These are phyloP conservation scores for Starmerella sp. DNA, from an alignment of 805 yeast genomes.

Conservation along the genomic window DNA sequence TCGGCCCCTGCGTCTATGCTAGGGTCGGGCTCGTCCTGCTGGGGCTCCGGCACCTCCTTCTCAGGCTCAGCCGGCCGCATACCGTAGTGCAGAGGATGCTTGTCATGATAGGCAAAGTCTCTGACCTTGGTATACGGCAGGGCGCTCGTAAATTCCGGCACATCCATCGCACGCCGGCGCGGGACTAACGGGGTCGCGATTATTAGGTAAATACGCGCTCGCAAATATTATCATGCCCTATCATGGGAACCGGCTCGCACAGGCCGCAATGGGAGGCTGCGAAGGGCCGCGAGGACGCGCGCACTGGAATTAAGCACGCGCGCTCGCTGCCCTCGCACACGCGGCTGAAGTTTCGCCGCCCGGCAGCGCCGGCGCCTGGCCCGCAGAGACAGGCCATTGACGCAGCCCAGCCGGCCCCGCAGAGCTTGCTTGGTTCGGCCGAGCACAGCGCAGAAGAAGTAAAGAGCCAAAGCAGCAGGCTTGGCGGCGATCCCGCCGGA, in stretches of 20 bases:
- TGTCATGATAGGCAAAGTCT: constrained; percentile 70
- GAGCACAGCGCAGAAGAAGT: no score
- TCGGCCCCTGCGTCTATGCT: constrained; percentile 24
- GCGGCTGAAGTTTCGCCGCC: constrained; percentile 16
- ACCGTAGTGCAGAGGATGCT: constrained; percentile 65
- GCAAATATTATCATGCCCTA: constrained; percentile 3
- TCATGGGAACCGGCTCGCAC: constrained; percentile 21
- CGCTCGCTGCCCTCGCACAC: constrained; percentile 20
- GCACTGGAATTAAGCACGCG: constrained; percentile 19
- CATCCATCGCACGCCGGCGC: constrained; percentile 9
- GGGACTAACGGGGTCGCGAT: constrained; percentile 1
- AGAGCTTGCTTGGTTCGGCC: not conserved
- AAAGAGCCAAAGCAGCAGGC: no score
- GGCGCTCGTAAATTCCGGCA: constrained; percentile 28
- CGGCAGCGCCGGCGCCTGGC: not conserved
- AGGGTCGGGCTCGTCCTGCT: not conserved
- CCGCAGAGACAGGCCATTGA: not conserved
- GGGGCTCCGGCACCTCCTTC: not conserved
- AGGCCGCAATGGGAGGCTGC: constrained; percentile 23
- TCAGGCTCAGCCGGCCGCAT: constrained; percentile 19
- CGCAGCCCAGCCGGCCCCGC: not conserved
- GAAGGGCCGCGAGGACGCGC: constrained; percentile 14
- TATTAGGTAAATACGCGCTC: not conserved
- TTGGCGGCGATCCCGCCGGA: no score
- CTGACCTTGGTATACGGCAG: constrained; percentile 40